A percentile compares a stretch with the other conserved stretches of the same genome.
Evolutionary conservation across 345 rosid genomes (phyloP).

Genomic region (Lepidium aucheri): DNA sequence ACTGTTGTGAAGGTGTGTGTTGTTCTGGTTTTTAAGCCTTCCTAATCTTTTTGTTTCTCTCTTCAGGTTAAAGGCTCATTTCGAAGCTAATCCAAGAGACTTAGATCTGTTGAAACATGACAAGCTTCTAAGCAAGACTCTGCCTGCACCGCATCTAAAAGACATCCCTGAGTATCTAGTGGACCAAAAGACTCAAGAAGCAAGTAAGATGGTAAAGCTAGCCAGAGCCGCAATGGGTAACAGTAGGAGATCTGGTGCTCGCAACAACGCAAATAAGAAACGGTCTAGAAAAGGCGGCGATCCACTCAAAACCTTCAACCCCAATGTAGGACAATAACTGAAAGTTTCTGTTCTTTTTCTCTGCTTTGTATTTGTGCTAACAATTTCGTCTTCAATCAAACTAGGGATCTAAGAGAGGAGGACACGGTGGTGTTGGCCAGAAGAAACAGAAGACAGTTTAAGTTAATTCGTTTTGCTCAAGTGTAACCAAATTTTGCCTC

Average conservation of each 20-base stretch:
- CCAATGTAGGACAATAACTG: slow-evolving; percentile 12
- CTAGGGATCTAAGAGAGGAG: slow-evolving; percentile 26
- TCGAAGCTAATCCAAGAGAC: slow-evolving; percentile 78
- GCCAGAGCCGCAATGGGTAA: slow-evolving; percentile 85
- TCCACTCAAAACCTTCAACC: slow-evolving; percentile 41
- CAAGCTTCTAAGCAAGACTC: slow-evolving; percentile 65
- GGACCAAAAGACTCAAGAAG: slow-evolving; percentile 69
- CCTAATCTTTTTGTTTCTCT: neutral
- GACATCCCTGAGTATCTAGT: slow-evolving; percentile 71
- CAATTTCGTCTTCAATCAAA: neutral
- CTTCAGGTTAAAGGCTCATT: slow-evolving; percentile 81
- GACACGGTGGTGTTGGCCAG: slow-evolving; percentile 16
- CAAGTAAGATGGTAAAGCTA: slow-evolving; percentile 77
- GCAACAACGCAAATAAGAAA: slow-evolving; percentile 39
- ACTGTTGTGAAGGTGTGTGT: neutral
- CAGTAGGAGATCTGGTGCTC: slow-evolving; percentile 23
- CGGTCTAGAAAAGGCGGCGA: slow-evolving; percentile 47
- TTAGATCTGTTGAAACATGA: slow-evolving; percentile 79
- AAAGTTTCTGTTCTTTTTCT: neutral
- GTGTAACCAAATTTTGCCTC: slow-evolving; percentile 17
- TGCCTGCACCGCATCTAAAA: slow-evolving; percentile 55
- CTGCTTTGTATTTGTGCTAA: neutral
- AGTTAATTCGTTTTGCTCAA: neutral
- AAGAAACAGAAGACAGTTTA: slow-evolving; percentile 25
- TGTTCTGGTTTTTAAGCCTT: neutral